Base-by-base conservation (phyloP, 768 basidiomycete genomes). In the Hebeloma cylindrosporum region DNA sequence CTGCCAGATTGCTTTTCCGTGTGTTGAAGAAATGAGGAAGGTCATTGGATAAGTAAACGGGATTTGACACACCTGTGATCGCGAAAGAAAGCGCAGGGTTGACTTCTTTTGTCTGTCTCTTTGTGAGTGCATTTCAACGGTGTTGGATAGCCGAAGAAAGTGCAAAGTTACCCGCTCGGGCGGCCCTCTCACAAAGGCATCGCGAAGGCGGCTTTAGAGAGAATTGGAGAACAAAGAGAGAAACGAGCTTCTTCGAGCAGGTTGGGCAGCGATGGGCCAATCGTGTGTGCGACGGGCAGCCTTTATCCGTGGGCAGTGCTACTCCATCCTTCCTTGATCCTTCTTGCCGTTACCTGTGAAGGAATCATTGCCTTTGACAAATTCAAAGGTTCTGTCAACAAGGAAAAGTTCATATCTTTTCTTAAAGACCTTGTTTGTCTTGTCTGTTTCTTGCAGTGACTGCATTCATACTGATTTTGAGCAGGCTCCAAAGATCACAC, bases 1-100 rank as follows among this genome's bases (percentile, higher is more conserved):
- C 65, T 93, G 80, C 89, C 91, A 93, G 32, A 93, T 58, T 10
- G 87, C 92, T 95, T 30, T 41, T 50, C n/a, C n/a, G n/a, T n/a
- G n/a, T 48, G 27, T 48, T 33, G 20, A 3, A 27, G 33, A 35
- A 18, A 25, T 43, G 34, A 30, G 27, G 21, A 14, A 43, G 43
- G 40, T 29, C n/a, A n/a, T n/a, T n/a, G n/a, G n/a, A 14, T 32
- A 14, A 18, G 20, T 29, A 35, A 41, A 34, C 5, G 23, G n/a
- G n/a, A n/a, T n/a, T n/a, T n/a, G 40, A 51, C 59, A 40, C 57
- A 90, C 94, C 83, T 25, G 93, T 68, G 47, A 93, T 77, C 6
- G 79, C 69, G 59, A 92, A 88, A 11, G 85, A 67, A 28, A 79
- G 66, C 2, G 76, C 78, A 3, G 91, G 91, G 56, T 90, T 88